Percentiles rank a stretch among this genome's conserved stretches.
phyloP scores from a whole-genome alignment of 2,329 filamentous ascomycete species.

The Ophidiomyces ophidiicola region DNA sequence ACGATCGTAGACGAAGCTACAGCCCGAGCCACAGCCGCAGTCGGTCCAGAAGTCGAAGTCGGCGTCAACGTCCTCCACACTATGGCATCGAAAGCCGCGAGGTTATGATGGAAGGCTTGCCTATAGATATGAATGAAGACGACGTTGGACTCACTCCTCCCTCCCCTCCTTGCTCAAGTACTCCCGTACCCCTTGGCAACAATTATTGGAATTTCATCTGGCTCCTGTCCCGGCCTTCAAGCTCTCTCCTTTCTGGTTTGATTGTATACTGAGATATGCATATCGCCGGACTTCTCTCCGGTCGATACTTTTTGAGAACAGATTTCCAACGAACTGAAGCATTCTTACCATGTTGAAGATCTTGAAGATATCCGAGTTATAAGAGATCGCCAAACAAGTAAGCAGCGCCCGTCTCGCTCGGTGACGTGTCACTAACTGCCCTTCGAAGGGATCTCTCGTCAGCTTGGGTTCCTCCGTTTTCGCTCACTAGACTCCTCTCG shows the following conservation, averaged over 20 bases:
- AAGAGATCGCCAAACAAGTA: constrained; percentile 47
- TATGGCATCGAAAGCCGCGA: constrained; percentile 37
- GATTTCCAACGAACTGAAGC: constrained; percentile 45
- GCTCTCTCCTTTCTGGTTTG: constrained; percentile 17
- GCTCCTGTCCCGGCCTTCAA: constrained; percentile 9
- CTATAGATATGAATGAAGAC: constrained; percentile 39
- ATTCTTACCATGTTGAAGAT: constrained; percentile 40
- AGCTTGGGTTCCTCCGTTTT: constrained; percentile 47
- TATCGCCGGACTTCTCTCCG: constrained; percentile 24
- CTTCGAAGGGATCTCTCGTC: constrained; percentile 40
- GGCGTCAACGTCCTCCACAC: constrained; percentile 28
- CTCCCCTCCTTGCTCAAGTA: constrained; percentile 11
- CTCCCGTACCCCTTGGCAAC: constrained; percentile 11
- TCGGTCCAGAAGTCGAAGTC: constrained; percentile 21
- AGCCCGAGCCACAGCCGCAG: constrained; percentile 24
- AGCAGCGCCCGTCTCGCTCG: constrained; percentile 13
- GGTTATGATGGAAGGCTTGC: constrained; percentile 40
- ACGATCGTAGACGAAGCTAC: constrained; percentile 26
- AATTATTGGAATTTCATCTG: constrained; percentile 4
- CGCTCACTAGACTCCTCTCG: constrained; percentile 37
- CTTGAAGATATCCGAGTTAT: constrained; percentile 48
- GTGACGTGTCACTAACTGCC: not conserved
- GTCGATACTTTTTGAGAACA: constrained; percentile 32
- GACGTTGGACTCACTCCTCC: constrained; percentile 35
- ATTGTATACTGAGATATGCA: constrained; percentile 31